A percentile compares a stretch with the other conserved stretches of the same genome.
Conservation (phyloP, 306 rosid genomes). For the Vicia faba region DNA sequence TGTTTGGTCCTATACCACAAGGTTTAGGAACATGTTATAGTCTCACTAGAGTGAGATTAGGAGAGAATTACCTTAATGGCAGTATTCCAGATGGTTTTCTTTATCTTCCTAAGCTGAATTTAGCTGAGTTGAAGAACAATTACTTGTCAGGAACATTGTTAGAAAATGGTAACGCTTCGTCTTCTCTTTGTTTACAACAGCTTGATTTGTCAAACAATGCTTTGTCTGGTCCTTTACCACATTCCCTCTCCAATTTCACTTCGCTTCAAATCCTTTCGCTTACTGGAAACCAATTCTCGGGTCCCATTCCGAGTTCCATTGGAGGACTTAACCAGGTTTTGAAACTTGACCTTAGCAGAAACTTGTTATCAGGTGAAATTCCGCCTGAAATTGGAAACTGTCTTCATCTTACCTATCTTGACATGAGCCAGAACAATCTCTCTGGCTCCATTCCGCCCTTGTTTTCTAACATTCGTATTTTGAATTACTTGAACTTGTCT, state of each 20-base stretch:
- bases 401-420: constrained; percentile 67
- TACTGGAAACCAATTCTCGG: constrained; percentile 70
- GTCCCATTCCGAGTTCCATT: constrained; percentile 72
- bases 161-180: constrained; percentile 61
- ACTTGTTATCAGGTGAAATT: constrained; percentile 60
- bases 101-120: constrained; percentile 68
- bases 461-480: constrained; percentile 60
- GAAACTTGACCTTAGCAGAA: constrained; percentile 71
- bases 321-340: constrained; percentile 63
- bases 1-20: constrained; percentile 76
- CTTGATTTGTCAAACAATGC: constrained; percentile 79
- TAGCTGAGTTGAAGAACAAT: constrained; percentile 74
- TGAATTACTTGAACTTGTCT: constrained; percentile 69
- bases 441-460: constrained; percentile 65
- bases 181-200: constrained; percentile 43
- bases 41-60: constrained; percentile 73
- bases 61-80: constrained; percentile 78
- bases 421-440: constrained; percentile 92
- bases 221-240: constrained; percentile 69
- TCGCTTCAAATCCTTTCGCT: constrained; percentile 68
- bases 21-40: constrained; percentile 68
- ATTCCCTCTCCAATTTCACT: constrained; percentile 66
- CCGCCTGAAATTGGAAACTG: constrained; percentile 65
- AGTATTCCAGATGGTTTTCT: constrained; percentile 78
- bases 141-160: constrained; percentile 69